Percentiles rank a stretch among this genome's conserved stretches.
Conservation (phyloP, 1,284 basidiomycete species). For the Thelephora terrestris region DNA sequence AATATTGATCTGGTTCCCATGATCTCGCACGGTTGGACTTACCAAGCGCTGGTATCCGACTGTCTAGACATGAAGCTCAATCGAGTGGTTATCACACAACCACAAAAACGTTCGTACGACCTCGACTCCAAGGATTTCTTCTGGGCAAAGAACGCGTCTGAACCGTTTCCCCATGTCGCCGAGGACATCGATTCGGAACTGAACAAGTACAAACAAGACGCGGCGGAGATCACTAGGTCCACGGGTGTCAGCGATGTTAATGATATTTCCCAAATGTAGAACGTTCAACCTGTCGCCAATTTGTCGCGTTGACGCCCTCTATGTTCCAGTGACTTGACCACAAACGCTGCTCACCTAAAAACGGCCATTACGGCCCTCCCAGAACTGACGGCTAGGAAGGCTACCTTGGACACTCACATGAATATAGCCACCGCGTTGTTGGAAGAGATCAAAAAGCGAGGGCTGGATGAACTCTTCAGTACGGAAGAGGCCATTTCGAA, state of each 20-base stretch:
- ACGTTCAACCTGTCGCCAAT: not conserved
- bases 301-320: not conserved
- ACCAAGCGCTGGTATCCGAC: conserved; percentile 96
- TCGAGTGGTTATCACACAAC: conserved; percentile 71
- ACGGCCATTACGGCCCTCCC: conserved; percentile 98
- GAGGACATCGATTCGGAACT: conserved; percentile 95
- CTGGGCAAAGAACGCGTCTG: conserved; percentile 94
- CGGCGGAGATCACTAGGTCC: conserved; percentile 92
- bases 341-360: conserved; percentile 93
- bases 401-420: conserved; percentile 97
- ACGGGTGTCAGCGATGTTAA: conserved; percentile 95
- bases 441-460: conserved; percentile 93
- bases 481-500: conserved; percentile 87
- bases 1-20: conserved; percentile 95
- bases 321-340: conserved; percentile 72
- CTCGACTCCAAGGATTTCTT: conserved; percentile 99
- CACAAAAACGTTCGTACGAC: conserved; percentile 87
- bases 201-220: conserved; percentile 93
- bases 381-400: conserved; percentile 93
- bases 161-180: conserved; percentile 97
- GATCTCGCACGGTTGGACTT: conserved; percentile 98
- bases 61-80: conserved; percentile 97
- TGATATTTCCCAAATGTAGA: conserved; percentile 89
- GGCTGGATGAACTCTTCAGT: conserved; percentile 94
- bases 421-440: conserved; percentile 96